Evolutionary conservation across 1,284 basidiomycete species (phyloP), one percentile per base, ranked within the genome.

Genomic region (Ceratobasidium sp.): DNA sequence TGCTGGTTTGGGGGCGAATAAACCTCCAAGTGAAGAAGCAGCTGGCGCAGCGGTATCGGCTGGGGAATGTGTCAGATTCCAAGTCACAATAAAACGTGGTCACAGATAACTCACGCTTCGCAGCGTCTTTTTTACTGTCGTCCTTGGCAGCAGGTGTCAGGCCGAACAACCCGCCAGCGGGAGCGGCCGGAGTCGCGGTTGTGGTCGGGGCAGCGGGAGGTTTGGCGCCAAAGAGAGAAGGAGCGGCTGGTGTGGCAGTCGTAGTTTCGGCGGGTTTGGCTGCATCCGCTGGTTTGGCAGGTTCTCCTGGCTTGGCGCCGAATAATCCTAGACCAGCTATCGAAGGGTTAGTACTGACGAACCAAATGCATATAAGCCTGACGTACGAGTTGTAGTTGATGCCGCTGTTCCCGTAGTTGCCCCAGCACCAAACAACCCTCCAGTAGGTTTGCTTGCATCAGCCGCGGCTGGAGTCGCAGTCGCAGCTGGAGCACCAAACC

Each of bases 1-100:
- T 12, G 76, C 72, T 12, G 75, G 71, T 68, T 74, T 75, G 32
- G 72, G 73, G 27, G 76, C 76, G 58, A 78, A 77, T 22, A 76
- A 65, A 12, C 70, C 55, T 64, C 75, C 60, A 56, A 65, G 70
- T 70, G 72, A 32, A 31, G 71, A 29, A 32, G 69, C 57, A 31
- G 73, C 54, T 31, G 73, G 50, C 15, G 71, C 56, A 45, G 72
- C 20, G 25, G 71, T 40, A 34, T 72, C 69, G 8, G 73, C 60
- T 42, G 69, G 60, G 27, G 70, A 27, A n/a, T 13, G 60, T 32
- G 31, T 72, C 50, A 32, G 49, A 20, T n/a, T 3, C 31, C n/a
- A 52, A 27, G 32, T 68, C 4, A 20, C 49, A 13, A 13, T 45
- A 42, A 45, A 64, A 65, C 27, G 42, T 40, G 3, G 8, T 6